Base-by-base conservation (phyloP, 352 stramenopile species). In the Hyphochytrium catenoides region DNA sequence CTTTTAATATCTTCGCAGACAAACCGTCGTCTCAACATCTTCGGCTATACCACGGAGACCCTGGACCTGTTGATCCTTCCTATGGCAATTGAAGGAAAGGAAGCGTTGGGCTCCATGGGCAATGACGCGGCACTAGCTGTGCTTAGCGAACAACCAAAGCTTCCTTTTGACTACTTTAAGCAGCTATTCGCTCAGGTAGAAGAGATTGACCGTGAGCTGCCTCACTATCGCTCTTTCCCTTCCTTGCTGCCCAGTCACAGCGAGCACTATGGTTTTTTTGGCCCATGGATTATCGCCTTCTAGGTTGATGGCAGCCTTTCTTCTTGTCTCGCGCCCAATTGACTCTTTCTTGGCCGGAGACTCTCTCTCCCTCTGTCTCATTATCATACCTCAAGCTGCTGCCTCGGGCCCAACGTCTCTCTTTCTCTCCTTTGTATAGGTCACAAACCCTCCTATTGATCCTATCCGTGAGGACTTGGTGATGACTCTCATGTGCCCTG, bases 151-250 rank as follows among this genome's bases (percentile, higher is more conserved):
- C 69, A 85, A 25, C 76, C 83, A 23, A 91, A 95, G 42, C 56
- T 76, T 27, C 58, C 85, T 2, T 94, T 88, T 50, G 89, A 95
- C 50, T 96, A 96, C 51, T 95, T 96, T 57, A 95, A 96, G 60
- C 87, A 96, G 56, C 59, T 81, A 2, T 90, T 90, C 39, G 71
- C 62, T 9, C 36, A 43, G 23, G 31, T 36, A 36, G n/a, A n/a
- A n/a, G n/a, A n/a, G n/a, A n/a, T n/a, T n/a, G n/a, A n/a, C n/a
- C n/a, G n/a, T n/a, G n/a, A n/a, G n/a, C n/a, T n/a, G n/a, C n/a
- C n/a, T n/a, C n/a, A n/a, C n/a, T n/a, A n/a, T n/a, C n/a, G n/a
- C n/a, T n/a, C n/a, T n/a, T n/a, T n/a, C n/a, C n/a, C n/a, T n/a
- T n/a, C n/a, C n/a, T n/a, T n/a, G n/a, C n/a, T n/a, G n/a, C n/a